These are phyloP conservation scores for Moesziomyces aphidis DNA, from an alignment of 1,284 basidiomycete species.

Conservation along the genomic window DNA sequence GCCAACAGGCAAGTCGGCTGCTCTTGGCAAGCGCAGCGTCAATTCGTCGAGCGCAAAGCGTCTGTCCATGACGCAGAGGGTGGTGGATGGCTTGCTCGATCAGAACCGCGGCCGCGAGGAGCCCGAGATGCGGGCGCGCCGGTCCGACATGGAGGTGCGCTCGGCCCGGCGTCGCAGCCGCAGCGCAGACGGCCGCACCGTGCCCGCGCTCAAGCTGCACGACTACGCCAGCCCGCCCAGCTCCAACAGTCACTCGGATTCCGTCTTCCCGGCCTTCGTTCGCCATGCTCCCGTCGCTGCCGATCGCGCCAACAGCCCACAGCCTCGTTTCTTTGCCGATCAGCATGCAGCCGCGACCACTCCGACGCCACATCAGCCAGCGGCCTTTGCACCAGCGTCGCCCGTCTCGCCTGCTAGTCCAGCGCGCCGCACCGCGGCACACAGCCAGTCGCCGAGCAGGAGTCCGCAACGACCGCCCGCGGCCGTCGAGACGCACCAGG, in stretches of 20 bases:
- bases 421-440: not conserved
- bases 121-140: slow-evolving; percentile 41
- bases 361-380: slow-evolving; percentile 12
- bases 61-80: slow-evolving; percentile 49
- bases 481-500: slow-evolving; percentile 42
- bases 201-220: slow-evolving; percentile 12
- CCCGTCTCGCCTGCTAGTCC: slow-evolving; percentile 10
- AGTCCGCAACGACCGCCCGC: slow-evolving; percentile 22
- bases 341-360: slow-evolving; percentile 20
- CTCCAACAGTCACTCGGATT: slow-evolving; percentile 43
- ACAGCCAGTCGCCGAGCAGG: slow-evolving; percentile 14
- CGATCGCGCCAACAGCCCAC: slow-evolving; percentile 31
- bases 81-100: slow-evolving; percentile 43
- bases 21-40: not conserved
- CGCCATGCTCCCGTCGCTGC: slow-evolving; percentile 31
- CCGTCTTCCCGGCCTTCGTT: slow-evolving; percentile 49
- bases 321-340: slow-evolving; percentile 24
- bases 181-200: slow-evolving; percentile 36
- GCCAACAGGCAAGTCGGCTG: slow-evolving; percentile 13
- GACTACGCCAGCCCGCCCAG: slow-evolving; percentile 35
- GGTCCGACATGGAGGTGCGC: slow-evolving; percentile 31
- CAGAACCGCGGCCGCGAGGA: slow-evolving; percentile 49
- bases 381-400: slow-evolving; percentile 13
- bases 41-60: slow-evolving; percentile 14
- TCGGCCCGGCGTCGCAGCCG: slow-evolving; percentile 43